Percentiles rank a stretch among this genome's conserved stretches.
phyloP scores from a whole-genome alignment of 2,329 filamentous ascomycete species.

The Diaporthe humulicola region DNA sequence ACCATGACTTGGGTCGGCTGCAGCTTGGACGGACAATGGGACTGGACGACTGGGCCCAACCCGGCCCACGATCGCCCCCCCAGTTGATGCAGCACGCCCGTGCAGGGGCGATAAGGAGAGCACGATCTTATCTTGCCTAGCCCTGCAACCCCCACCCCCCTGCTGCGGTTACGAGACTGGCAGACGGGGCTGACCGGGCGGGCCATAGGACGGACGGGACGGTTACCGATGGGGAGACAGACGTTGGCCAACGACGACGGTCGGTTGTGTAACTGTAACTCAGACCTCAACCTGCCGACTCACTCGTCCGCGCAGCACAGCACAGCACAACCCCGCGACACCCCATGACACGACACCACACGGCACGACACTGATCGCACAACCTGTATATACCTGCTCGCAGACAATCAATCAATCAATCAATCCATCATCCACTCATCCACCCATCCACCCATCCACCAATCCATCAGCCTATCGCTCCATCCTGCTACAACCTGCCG shows the following conservation, averaged over 20 bases:
- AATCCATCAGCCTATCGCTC: neutral
- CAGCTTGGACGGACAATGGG: slow-evolving; percentile 4
- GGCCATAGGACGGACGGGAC: slow-evolving; percentile 11
- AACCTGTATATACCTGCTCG: slow-evolving; percentile 26
- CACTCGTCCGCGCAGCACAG: neutral
- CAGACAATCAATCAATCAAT: neutral
- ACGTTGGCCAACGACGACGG: slow-evolving; percentile 5
- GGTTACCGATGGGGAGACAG: slow-evolving; percentile 16
- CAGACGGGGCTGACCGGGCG: slow-evolving; percentile 7
- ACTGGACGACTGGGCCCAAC: neutral
- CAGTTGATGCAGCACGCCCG: neutral
- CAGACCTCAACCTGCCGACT: slow-evolving; percentile 6
- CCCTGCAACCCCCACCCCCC: neutral
- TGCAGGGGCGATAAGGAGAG: slow-evolving; percentile 10
- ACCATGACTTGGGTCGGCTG: slow-evolving; percentile 1
- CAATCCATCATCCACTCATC: neutral
- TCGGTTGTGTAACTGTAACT: slow-evolving; percentile 5
- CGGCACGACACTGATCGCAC: slow-evolving; percentile 10
- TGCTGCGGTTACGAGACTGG: neutral
- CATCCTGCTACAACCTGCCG: neutral
- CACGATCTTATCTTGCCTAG: slow-evolving; percentile 21
- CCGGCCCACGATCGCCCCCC: neutral
- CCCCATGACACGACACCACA: slow-evolving; percentile 11
- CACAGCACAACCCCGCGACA: neutral
- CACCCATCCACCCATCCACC: neutral